Evolutionary conservation across 306 rosid genomes (phyloP).

Genomic region (Fragaria nilgerrensis): DNA sequence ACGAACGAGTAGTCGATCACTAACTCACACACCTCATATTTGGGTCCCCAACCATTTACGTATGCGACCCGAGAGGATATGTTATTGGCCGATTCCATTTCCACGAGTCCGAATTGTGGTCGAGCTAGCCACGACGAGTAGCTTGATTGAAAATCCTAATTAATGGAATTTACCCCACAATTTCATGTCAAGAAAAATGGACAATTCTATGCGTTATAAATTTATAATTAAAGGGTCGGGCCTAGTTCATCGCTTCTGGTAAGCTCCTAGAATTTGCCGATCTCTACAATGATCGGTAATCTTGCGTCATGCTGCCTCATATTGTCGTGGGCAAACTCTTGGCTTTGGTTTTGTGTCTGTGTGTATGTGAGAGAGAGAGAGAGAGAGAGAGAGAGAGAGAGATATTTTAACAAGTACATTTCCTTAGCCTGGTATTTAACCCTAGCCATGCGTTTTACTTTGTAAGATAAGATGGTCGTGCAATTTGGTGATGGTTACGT

Average conservation of each 20-base stretch:
- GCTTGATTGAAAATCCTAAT: neutral
- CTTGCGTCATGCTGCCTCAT: neutral
- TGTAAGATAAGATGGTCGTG: neutral
- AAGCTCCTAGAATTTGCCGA: neutral
- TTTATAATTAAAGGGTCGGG: slow-evolving; percentile 8
- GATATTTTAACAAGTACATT: too few species aligned
- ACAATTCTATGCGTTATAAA: slow-evolving; percentile 6
- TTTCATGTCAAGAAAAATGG: slow-evolving; percentile 13
- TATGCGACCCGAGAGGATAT: neutral
- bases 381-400: neutral
- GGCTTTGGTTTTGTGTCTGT: too few species aligned
- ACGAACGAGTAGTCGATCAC: neutral
- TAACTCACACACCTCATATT: slow-evolving; percentile 12
- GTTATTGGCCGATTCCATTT: slow-evolving; percentile 9
- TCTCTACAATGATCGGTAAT: neutral
- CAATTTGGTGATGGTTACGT: neutral
- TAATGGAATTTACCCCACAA: slow-evolving; percentile 41
- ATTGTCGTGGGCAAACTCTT: neutral
- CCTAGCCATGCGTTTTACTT: neutral
- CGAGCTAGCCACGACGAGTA: slow-evolving; percentile 30
- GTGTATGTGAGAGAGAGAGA: neutral
- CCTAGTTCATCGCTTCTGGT: neutral
- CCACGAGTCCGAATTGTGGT: slow-evolving; percentile 28
- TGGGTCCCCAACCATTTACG: slow-evolving; percentile 30
- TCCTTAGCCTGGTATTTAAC: too few species aligned